Base-by-base conservation (phyloP, 2,329 filamentous ascomycete species). In the Aureobasidium sp. region DNA sequence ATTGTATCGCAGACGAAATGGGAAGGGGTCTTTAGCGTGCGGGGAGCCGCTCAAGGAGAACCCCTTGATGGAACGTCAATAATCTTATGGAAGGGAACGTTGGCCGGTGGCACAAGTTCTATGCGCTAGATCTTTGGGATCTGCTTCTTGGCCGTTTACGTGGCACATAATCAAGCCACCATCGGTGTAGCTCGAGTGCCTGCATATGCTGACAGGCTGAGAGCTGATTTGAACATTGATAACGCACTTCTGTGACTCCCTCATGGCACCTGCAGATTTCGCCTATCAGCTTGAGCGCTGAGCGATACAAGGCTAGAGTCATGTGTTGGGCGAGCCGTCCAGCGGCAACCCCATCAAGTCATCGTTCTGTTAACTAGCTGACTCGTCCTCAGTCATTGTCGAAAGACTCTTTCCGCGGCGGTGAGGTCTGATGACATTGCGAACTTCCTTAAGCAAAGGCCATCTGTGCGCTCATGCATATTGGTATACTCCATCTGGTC, bases 141-240 rank as follows among this genome's bases (percentile, higher is more conserved):
- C 53, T 55, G 9, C 50, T 56, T 27, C 39, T 44, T 56, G 37
- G 27, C 53, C 53, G 53, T 57, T 57, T 32, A 32, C 55, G 34
- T 59, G 55, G 55, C 43, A 48, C 55, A 27, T 29, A 29, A 44
- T 48, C 39, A 48, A 59, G 55, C 55, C 55, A 59, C 55, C 55
- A 59, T 59, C 55, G 55, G 55, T 44, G 55, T 48, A 44, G 39
- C 53, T 39, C 41, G 39, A 34, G 53, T 57, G 53, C 53, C 53
- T 57, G 53, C 53, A 56, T 56, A 57, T 34, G 53, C 39, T 57
- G 53, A 57, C 36, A 17, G 15, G 39, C 39, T 43, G 41, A 36
- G 3, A 26, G 10, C 17, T 15, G 17, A 34, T 15, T 34, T 26
- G 27, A 44, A 44, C 39, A 36, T 3, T 27, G 26, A 39, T 37